Evolutionary conservation across 805 yeast species (phyloP).

Genomic region (Nakazawaea wyomingensis): DNA sequence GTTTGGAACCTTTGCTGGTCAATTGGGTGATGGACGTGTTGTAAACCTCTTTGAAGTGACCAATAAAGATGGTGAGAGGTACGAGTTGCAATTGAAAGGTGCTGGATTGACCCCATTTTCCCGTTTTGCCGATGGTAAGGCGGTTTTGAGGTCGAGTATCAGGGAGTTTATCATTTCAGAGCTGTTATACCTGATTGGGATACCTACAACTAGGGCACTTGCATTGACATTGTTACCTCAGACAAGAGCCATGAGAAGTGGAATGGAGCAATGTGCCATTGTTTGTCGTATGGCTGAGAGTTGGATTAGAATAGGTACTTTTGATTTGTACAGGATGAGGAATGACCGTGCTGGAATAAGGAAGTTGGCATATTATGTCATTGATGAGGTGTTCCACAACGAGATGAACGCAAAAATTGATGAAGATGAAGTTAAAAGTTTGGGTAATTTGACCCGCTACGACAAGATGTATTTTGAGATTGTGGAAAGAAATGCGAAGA

Average conservation of each 20-base stretch:
- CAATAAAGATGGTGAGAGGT: conserved; percentile 37
- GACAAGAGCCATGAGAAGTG: conserved; percentile 67
- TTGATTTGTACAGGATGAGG: conserved; percentile 75
- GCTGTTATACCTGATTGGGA: conserved; percentile 69
- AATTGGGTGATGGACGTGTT: conserved; percentile 93
- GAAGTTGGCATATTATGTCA: conserved; percentile 64
- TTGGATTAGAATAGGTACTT: conserved; percentile 87
- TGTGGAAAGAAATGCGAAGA: conserved; percentile 65
- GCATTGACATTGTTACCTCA: conserved; percentile 68
- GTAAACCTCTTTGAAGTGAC: conserved; percentile 70
- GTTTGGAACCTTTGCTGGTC: conserved; percentile 96
- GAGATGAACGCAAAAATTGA: conserved; percentile 14
- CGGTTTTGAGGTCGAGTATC: conserved; percentile 81
- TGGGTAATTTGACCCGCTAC: conserved; percentile 48
- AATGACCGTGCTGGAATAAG: conserved; percentile 62
- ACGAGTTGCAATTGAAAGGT: conserved; percentile 83
- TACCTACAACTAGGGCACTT: conserved; percentile 83
- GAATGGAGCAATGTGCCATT: conserved; percentile 77
- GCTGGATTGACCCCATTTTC: conserved; percentile 90
- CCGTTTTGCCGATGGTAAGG: conserved; percentile 95
- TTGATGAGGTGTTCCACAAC: conserved; percentile 52
- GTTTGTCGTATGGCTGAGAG: conserved; percentile 77
- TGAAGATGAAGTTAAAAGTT: conserved; percentile 24
- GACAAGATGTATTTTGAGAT: conserved; percentile 69
- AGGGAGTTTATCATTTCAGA: conserved; percentile 87